A percentile compares a stretch with the other conserved stretches of the same genome.
Evolutionary conservation across 192 early-diverging fungal genomes (phyloP).

Genomic region (Coemansia sp.): DNA sequence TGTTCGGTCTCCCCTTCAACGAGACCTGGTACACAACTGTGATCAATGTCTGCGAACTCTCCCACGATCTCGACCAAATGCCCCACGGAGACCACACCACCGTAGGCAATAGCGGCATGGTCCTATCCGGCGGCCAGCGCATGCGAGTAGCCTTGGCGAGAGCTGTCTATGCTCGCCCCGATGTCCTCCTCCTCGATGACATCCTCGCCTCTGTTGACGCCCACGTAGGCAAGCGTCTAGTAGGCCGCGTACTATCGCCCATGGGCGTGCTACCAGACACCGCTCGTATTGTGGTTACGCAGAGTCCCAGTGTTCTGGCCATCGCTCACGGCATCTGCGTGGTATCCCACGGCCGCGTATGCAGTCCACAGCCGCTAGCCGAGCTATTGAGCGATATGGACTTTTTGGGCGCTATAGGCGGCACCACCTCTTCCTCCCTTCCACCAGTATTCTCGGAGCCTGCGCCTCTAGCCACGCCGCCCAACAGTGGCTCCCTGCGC

Average conservation of each 20-base stretch:
- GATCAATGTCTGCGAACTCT: conserved; percentile 23
- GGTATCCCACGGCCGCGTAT: conserved; percentile 40
- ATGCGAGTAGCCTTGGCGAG: conserved; percentile 68
- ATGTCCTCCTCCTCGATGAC: conserved; percentile 74
- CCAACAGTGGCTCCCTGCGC: conserved; percentile 6
- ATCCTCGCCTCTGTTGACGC: conserved; percentile 65
- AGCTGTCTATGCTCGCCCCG: conserved; percentile 65
- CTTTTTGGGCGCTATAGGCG: neutral
- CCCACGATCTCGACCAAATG: conserved; percentile 20
- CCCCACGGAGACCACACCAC: conserved; percentile 48
- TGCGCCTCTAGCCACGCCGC: conserved; percentile 4
- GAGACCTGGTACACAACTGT: conserved; percentile 21
- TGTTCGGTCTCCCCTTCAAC: conserved; percentile 35
- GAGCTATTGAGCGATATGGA: neutral
- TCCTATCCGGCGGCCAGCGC: conserved; percentile 63
- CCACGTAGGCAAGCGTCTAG: conserved; percentile 54
- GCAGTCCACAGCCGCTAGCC: neutral
- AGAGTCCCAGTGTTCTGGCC: conserved; percentile 48
- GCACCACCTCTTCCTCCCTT: neutral
- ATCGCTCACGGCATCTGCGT: conserved; percentile 52
- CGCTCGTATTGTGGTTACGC: conserved; percentile 57
- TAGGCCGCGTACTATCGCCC: conserved; percentile 63
- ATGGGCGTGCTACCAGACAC: conserved; percentile 33
- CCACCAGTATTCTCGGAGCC: neutral
- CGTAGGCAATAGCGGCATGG: conserved; percentile 59